Percentiles rank a stretch among this genome's conserved stretches.
Evolutionary conservation across 1,284 basidiomycete genomes (phyloP).

Genomic region (Dichomitus squalens): DNA sequence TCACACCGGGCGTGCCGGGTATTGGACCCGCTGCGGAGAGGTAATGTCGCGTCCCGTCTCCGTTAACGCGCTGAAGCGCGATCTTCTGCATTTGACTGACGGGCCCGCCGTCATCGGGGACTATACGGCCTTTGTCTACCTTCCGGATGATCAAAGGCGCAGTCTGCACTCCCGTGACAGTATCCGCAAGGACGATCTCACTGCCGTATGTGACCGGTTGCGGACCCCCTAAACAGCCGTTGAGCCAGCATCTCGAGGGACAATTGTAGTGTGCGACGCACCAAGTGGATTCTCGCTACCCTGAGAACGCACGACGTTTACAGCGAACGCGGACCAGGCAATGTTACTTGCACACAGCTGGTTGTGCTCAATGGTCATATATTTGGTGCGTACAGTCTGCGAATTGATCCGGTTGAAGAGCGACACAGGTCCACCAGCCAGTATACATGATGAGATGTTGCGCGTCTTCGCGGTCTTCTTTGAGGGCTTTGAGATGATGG

Average conservation of each 20-base stretch:
- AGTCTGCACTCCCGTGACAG: slow-evolving; percentile 81
- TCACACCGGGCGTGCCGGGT: slow-evolving; percentile 68
- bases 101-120: slow-evolving; percentile 82
- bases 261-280: slow-evolving; percentile 55
- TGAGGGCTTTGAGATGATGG: slow-evolving; percentile 95
- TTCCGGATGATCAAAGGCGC: slow-evolving; percentile 90
- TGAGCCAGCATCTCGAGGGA: slow-evolving; percentile 35
- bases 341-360: slow-evolving; percentile 85
- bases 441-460: slow-evolving; percentile 90
- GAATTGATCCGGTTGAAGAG: slow-evolving; percentile 97
- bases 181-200: slow-evolving; percentile 84
- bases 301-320: slow-evolving; percentile 75
- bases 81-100: slow-evolving; percentile 98
- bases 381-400: slow-evolving; percentile 96
- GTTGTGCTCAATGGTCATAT: slow-evolving; percentile 88
- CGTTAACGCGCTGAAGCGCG: slow-evolving; percentile 82
- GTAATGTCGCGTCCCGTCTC: slow-evolving; percentile 80
- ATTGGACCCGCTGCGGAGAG: slow-evolving; percentile 83
- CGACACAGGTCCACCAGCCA: slow-evolving; percentile 88
- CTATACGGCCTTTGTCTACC: slow-evolving; percentile 88
- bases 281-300: slow-evolving; percentile 58
- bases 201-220: slow-evolving; percentile 91
- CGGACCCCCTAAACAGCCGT: slow-evolving; percentile 49
- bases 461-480: slow-evolving; percentile 97
- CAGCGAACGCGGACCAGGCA: slow-evolving; percentile 93